Base-by-base conservation (phyloP, 805 yeast species). In the Grigorovia transvaalensis region DNA sequence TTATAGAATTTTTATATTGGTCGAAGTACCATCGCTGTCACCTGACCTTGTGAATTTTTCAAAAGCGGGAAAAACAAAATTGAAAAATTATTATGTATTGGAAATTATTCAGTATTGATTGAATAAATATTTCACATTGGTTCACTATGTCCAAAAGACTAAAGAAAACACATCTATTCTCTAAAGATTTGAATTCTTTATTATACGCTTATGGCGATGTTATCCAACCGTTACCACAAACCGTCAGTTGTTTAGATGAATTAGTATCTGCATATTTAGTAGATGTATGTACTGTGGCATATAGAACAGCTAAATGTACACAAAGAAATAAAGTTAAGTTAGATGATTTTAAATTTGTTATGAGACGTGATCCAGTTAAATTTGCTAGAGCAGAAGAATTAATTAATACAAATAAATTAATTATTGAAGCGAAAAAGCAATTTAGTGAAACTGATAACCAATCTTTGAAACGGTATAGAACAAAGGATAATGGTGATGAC, bases 141-240 rank as follows among this genome's bases (percentile, higher is more conserved):
- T 15, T 15, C 9, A 44, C 33, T n/a, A 66, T 66, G 70, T 66
- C 71, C 0, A 62, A 67, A 44, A 68, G 65, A 49, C 62, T 76
- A 42, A 74, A 72, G 60, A 69, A 70, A 59, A 64, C 75, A 1
- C 72, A 72, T 55, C 59, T 74, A 13, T 77, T 77, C 59, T 64
- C 78, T 5, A 73, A 71, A 45, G 82, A 79, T 54, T 69, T 82
- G 35, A 76, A 78, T 56, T 74, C 85, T 0, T 64, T 85, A 48
- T 65, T 85, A 51, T 85, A 79, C 57, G 89, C 89, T 0, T 84
- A 76, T 63, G 91, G 91, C 1, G 91, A 85, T 60, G 82, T 78
- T 1, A 68, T 77, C n/a, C 74, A 80, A 46, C 91, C 91, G 1
- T 71, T 79, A 45, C 74, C 78, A 12, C 87, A 83, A 52, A 81